phyloP scores from a whole-genome alignment of 2,329 filamentous ascomycete species.

The Ceratocystis cacaofunesta region DNA sequence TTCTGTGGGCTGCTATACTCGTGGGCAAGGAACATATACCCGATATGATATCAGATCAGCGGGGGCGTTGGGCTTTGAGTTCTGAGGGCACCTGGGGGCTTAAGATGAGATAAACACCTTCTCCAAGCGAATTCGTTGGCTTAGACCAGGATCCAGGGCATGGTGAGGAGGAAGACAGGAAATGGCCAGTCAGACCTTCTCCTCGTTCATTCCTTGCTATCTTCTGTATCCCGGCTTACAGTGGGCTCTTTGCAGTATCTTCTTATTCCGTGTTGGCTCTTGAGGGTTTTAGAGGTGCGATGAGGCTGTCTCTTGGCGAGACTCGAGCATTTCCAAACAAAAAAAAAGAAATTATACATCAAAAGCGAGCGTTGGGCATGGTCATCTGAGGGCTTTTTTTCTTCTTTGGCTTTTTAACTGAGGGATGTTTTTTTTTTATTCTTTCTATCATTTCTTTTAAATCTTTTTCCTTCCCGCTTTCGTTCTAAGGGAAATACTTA shows the following conservation, averaged over 20 bases:
- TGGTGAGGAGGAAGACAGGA: background rate
- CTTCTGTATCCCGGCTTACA: background rate
- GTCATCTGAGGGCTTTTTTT: conserved; percentile 7
- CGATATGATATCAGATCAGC: background rate
- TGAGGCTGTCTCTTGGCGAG: background rate
- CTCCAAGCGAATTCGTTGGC: conserved; percentile 16
- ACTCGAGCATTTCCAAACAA: background rate
- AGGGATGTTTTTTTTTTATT: background rate
- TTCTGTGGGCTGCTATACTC: conserved; percentile 18
- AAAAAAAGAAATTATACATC: conserved; percentile 1
- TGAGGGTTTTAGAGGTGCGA: background rate
- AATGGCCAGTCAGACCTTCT: background rate
- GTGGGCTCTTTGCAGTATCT: conserved; percentile 12
- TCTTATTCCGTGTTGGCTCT: background rate
- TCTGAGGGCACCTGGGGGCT: conserved; percentile 18
- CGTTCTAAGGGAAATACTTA: background rate
- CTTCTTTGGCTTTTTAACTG: background rate
- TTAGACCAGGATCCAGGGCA: background rate
- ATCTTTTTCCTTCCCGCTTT: background rate
- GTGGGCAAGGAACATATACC: conserved; percentile 17
- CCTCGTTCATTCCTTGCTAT: background rate
- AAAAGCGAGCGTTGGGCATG: background rate
- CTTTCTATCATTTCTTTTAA: background rate
- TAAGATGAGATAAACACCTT: conserved; percentile 17
- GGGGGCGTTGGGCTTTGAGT: conserved; percentile 16